A percentile compares a stretch with the other conserved stretches of the same genome.
Conservation (phyloP, 257 asterid species). For the Verbascum thapsus region DNA sequence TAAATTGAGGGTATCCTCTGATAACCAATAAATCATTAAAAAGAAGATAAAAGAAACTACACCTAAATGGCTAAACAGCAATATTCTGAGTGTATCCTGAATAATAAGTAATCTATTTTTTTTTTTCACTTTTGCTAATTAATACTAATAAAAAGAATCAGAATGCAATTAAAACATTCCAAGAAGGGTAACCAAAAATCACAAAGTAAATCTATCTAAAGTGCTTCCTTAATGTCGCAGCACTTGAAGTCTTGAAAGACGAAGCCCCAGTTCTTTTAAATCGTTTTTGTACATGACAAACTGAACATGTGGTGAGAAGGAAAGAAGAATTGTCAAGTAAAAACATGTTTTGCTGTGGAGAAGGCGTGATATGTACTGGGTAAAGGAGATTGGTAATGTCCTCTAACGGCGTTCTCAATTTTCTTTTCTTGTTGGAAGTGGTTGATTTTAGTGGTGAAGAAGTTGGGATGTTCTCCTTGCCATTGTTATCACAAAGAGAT, state of each 20-base stretch:
- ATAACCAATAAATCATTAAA: background rate
- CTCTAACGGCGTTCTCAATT: conserved; percentile 27
- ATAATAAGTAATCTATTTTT: background rate
- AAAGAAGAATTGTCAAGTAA: conserved; percentile 6
- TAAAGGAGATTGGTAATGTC: conserved; percentile 35
- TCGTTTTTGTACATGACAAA: conserved; percentile 18
- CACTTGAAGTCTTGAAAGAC: conserved; percentile 1
- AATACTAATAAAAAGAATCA: no score
- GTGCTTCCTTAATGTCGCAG: conserved; percentile 37
- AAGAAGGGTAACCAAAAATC: background rate
- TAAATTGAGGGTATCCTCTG: background rate
- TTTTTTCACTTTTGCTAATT: no score
- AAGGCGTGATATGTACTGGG: conserved; percentile 14
- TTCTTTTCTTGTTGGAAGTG: conserved; percentile 27
- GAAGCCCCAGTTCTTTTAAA: background rate
- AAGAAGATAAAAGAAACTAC: background rate
- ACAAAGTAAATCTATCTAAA: conserved; percentile 30
- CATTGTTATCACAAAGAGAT: conserved; percentile 18
- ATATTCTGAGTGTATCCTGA: background rate
- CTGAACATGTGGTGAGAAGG: conserved; percentile 21
- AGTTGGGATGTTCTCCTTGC: conserved; percentile 38
- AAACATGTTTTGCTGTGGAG: conserved; percentile 19
- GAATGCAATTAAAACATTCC: background rate
- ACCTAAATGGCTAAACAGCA: background rate
- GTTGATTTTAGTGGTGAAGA: conserved; percentile 24